Evolutionary conservation across 2,329 filamentous ascomycete species (phyloP).

Genomic region (Fusarium torulosum): DNA sequence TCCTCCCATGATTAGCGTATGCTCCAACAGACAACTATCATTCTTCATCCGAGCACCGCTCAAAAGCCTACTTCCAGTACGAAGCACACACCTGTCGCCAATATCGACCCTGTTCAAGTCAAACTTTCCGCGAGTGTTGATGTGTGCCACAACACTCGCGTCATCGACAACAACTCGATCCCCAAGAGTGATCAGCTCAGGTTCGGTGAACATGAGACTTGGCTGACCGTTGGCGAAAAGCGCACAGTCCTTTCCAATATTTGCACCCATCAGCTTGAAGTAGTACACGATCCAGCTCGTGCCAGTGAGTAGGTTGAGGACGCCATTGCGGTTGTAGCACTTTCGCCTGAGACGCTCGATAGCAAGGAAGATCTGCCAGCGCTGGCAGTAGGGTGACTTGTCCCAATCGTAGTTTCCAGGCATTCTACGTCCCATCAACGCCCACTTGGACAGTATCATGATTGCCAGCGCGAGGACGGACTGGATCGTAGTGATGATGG

Average conservation of each 20-base stretch:
- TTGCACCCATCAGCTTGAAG: slow-evolving; percentile 10
- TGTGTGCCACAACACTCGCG: slow-evolving; percentile 20
- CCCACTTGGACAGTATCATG: slow-evolving; percentile 2
- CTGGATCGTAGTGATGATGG: background rate
- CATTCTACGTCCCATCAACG: slow-evolving; percentile 6
- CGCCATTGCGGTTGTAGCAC: slow-evolving; percentile 6
- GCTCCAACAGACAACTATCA: slow-evolving; percentile 17
- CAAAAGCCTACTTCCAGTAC: slow-evolving; percentile 11
- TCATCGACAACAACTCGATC: slow-evolving; percentile 12
- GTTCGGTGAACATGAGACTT: slow-evolving; percentile 16
- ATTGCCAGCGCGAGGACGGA: background rate
- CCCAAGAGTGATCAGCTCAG: background rate
- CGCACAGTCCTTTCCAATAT: slow-evolving; percentile 13
- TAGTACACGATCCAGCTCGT: slow-evolving; percentile 8
- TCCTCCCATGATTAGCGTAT: slow-evolving; percentile 24
- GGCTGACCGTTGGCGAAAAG: slow-evolving; percentile 5
- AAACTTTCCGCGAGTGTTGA: slow-evolving; percentile 22
- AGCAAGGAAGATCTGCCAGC: slow-evolving; percentile 22
- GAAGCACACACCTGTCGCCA: slow-evolving; percentile 10
- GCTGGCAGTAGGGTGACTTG: slow-evolving; percentile 16
- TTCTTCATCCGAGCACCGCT: slow-evolving; percentile 22
- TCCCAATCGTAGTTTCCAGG: slow-evolving; percentile 26
- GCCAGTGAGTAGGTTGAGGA: background rate
- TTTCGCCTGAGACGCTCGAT: slow-evolving; percentile 6
- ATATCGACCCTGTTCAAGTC: slow-evolving; percentile 15